Conservation (phyloP, 2,329 filamentous ascomycete species). For the Passalora sequoiae region DNA sequence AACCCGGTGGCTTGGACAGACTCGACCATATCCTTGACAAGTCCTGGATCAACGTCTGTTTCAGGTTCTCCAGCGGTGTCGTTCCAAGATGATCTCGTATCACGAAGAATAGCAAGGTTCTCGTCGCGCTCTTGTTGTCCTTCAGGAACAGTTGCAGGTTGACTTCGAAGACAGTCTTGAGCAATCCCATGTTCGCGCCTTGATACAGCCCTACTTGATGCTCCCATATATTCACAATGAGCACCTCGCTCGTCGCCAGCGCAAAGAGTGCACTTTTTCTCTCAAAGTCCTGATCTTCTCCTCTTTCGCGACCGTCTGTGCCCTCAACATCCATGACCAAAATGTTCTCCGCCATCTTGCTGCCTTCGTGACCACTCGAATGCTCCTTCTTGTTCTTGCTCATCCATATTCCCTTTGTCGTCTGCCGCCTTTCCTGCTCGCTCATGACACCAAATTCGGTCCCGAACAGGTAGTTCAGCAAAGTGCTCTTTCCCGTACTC, state of each 20-base stretch:
- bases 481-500: slow-evolving; percentile 95
- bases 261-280: slow-evolving; percentile 96
- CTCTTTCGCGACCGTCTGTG: slow-evolving; percentile 90
- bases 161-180: slow-evolving; percentile 99
- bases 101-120: slow-evolving; percentile 95
- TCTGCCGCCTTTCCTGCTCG: slow-evolving; percentile 87
- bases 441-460: slow-evolving; percentile 98
- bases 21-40: slow-evolving; percentile 87
- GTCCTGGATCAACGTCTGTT: slow-evolving; percentile 85
- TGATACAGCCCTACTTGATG: slow-evolving; percentile 97
- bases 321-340: slow-evolving; percentile 99
- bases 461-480: slow-evolving; percentile 92
- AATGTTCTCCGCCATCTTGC: slow-evolving; percentile 91
- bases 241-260: slow-evolving; percentile 91
- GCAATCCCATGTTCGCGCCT: slow-evolving; percentile 94
- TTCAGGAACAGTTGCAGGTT: slow-evolving; percentile 96
- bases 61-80: slow-evolving; percentile 83
- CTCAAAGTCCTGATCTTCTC: slow-evolving; percentile 98
- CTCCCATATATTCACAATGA: slow-evolving; percentile 99
- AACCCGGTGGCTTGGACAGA: slow-evolving; percentile 81
- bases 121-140: slow-evolving; percentile 83
- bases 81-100: slow-evolving; percentile 94
- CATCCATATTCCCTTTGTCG: slow-evolving; percentile 99
- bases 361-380: slow-evolving; percentile 36
- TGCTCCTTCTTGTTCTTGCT: slow-evolving; percentile 78